phyloP scores from a whole-genome alignment of 1,284 basidiomycete genomes.

The Wolfiporia cocos region DNA sequence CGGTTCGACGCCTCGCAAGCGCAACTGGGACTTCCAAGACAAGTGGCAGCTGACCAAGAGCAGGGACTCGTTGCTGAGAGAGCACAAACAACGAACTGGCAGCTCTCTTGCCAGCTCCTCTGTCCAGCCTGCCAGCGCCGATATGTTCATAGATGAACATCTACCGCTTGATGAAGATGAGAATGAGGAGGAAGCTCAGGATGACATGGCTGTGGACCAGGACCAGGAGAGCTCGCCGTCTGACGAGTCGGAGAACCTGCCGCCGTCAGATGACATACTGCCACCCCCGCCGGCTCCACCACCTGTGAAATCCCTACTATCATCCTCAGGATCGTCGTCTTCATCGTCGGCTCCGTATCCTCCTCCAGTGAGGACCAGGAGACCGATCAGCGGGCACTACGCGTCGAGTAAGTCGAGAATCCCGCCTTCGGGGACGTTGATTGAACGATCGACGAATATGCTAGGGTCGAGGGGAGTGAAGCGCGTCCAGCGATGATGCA shows the following conservation, averaged over 20 bases:
- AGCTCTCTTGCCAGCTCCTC: conserved; percentile 3
- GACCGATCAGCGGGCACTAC: conserved; percentile 5
- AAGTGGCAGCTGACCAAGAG: conserved; percentile 63
- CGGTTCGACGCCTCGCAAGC: conserved; percentile 69
- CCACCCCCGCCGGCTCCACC: conserved; percentile 2
- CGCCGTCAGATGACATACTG: conserved; percentile 11
- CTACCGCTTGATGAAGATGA: conserved; percentile 17
- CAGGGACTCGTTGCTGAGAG: conserved; percentile 50
- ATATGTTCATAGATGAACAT: conserved; percentile 29
- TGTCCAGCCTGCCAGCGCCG: conserved; percentile 25
- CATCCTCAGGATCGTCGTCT: conserved; percentile 34
- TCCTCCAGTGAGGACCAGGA: conserved; percentile 14
- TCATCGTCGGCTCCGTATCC: conserved; percentile 17
- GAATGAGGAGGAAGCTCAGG: conserved; percentile 3
- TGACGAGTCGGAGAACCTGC: conserved; percentile 19
- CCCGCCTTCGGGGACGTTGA: conserved; percentile 25
- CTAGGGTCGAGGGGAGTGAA: conserved; percentile 15
- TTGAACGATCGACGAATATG: conserved; percentile 30
- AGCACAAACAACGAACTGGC: conserved; percentile 39
- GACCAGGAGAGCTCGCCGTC: too few species aligned
- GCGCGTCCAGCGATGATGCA: conserved; percentile 15
- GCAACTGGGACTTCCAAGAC: conserved; percentile 58
- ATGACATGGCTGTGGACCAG: conserved; percentile 11
- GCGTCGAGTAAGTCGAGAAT: conserved; percentile 15
- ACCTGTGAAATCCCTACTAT: conserved; percentile 10